These are phyloP conservation scores for Raddia guianensis DNA, from an alignment of 176 grass and related monocot species.

Conservation along the genomic window DNA sequence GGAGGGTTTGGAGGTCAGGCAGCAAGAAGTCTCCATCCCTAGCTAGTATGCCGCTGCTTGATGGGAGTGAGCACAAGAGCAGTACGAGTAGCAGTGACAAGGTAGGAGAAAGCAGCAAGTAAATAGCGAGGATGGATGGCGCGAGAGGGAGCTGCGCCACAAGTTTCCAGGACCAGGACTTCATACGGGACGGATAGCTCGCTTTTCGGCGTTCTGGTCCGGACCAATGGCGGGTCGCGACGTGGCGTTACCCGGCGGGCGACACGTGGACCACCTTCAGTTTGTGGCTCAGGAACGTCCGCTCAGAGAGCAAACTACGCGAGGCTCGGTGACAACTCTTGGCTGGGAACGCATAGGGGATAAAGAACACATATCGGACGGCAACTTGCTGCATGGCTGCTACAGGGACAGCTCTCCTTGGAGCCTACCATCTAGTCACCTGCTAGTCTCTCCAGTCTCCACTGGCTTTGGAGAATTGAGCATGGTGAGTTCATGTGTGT, in stretches of 20 bases:
- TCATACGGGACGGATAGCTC: slow-evolving; percentile 35
- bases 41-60: background rate
- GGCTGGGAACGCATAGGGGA: background rate
- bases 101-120: background rate
- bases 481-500: background rate
- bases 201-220: slow-evolving; percentile 15
- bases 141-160: slow-evolving; percentile 42
- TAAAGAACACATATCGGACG: background rate
- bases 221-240: slow-evolving; percentile 19
- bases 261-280: background rate
- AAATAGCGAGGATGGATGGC: slow-evolving; percentile 19
- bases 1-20: slow-evolving; percentile 52
- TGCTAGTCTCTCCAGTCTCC: background rate
- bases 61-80: background rate
- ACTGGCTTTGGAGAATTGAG: background rate
- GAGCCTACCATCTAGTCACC: background rate
- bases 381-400: slow-evolving; percentile 3
- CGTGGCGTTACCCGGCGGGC: background rate
- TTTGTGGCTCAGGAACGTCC: slow-evolving; percentile 35
- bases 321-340: slow-evolving; percentile 4
- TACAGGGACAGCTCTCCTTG: background rate
- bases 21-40: slow-evolving; percentile 68
- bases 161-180: slow-evolving; percentile 19
- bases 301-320: background rate
- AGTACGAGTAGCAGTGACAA: background rate